These are phyloP conservation scores for Entomortierella parvispora DNA, from an alignment of 192 early-diverging fungal genomes.

Conservation along the genomic window DNA sequence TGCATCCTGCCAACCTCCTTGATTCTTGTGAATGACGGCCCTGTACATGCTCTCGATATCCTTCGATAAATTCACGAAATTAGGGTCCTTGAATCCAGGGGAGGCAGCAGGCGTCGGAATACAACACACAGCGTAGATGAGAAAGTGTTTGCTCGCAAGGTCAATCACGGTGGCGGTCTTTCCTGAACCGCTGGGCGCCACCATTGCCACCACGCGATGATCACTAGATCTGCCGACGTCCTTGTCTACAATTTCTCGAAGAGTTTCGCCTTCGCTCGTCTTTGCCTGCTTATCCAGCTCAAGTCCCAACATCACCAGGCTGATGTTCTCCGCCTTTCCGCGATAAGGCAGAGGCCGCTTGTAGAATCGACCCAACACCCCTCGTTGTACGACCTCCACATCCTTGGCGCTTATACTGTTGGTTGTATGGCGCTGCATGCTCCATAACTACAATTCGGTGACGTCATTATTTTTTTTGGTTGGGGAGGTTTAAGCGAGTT, in stretches of 20 bases:
- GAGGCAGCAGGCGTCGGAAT: background rate
- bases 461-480: too few species aligned
- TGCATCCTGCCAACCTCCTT: background rate
- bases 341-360: background rate
- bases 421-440: background rate
- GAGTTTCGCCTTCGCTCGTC: constrained; percentile 14
- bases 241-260: background rate
- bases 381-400: background rate
- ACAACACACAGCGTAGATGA: constrained; percentile 20
- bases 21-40: background rate
- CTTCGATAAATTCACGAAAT: constrained; percentile 6
- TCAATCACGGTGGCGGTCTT: constrained; percentile 27
- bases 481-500: too few species aligned
- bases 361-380: background rate
- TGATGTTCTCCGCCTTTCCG: background rate
- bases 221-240: background rate
- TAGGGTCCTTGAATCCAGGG: constrained; percentile 6
- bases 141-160: constrained; percentile 40
- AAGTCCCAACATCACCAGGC: constrained; percentile 4
- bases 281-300: constrained; percentile 9
- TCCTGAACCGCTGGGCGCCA: constrained; percentile 27
- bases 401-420: background rate
- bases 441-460: too few species aligned
- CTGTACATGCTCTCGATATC: constrained; percentile 13
- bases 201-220: constrained; percentile 22